A percentile compares a stretch with the other conserved stretches of the same genome.
Evolutionary conservation across 1,139 yeast genomes (phyloP).

Genomic region (Hansenula lynferdii): DNA sequence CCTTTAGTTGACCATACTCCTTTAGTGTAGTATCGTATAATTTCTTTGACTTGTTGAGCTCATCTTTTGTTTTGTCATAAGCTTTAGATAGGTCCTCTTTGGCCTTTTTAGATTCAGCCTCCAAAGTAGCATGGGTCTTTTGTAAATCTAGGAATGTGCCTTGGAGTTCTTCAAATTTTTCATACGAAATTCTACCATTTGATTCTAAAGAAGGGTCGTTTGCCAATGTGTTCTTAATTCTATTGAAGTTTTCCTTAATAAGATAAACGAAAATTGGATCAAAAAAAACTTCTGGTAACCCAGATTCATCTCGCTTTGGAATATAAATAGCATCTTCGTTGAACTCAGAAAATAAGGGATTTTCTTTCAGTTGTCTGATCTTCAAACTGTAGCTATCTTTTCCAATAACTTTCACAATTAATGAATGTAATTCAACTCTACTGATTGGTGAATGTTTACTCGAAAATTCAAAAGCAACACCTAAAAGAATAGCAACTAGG

Average conservation of each 20-base stretch:
- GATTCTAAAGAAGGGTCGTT: slow-evolving; percentile 77
- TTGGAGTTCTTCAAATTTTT: slow-evolving; percentile 63
- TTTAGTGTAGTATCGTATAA: slow-evolving; percentile 11
- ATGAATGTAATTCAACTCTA: slow-evolving; percentile 55
- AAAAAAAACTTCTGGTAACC: slow-evolving; percentile 81
- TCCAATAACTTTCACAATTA: slow-evolving; percentile 70
- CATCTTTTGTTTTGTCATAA: slow-evolving; percentile 7
- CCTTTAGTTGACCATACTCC: slow-evolving; percentile 15
- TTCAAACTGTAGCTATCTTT: slow-evolving; percentile 73
- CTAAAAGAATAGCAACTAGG: slow-evolving; percentile 66
- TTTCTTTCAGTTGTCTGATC: slow-evolving; percentile 67
- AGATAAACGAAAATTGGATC: slow-evolving; percentile 58
- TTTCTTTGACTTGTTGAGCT: slow-evolving; percentile 9
- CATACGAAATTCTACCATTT: slow-evolving; percentile 58
- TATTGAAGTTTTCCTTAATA: slow-evolving; percentile 62
- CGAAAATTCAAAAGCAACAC: slow-evolving; percentile 80
- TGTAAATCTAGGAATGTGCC: slow-evolving; percentile 30
- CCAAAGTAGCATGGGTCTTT: slow-evolving; percentile 29
- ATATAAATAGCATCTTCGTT: slow-evolving; percentile 42
- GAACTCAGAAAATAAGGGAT: slow-evolving; percentile 49
- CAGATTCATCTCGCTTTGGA: slow-evolving; percentile 66
- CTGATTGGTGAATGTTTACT: slow-evolving; percentile 65
- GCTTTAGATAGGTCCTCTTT: slow-evolving; percentile 10
- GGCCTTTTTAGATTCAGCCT: slow-evolving; percentile 23
- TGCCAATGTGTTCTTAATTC: slow-evolving; percentile 67